Conservation (phyloP, 495 filamentous ascomycete genomes). For the Penicillium chermesinum region DNA sequence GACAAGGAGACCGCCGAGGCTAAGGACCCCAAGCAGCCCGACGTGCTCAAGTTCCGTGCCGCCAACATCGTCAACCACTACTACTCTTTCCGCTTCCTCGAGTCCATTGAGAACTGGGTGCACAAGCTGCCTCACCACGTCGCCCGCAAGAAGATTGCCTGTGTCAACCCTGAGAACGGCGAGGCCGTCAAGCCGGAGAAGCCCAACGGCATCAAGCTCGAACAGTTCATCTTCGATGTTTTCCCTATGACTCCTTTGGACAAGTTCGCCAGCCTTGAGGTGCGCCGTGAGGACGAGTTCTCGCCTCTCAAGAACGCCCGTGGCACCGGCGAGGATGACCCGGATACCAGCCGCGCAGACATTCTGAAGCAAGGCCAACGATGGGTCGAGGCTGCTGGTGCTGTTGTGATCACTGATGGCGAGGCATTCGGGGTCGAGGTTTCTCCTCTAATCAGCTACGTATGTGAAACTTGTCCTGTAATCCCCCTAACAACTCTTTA, state of each 20-base stretch:
- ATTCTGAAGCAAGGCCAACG: conserved; percentile 83
- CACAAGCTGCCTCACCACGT: conserved; percentile 91
- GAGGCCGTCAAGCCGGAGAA: conserved; percentile 81
- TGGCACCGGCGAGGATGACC: conserved; percentile 88
- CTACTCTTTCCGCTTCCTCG: conserved; percentile 91
- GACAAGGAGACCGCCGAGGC: conserved; percentile 81
- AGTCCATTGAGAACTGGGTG: conserved; percentile 80
- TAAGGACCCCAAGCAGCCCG: conserved; percentile 74
- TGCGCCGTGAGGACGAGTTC: conserved; percentile 96
- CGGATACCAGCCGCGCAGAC: conserved; percentile 82
- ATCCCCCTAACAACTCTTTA: conserved; percentile 18
- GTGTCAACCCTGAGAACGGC: conserved; percentile 68
- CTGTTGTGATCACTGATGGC: conserved; percentile 65
- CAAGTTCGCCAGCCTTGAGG: conserved; percentile 93
- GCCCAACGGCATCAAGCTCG: conserved; percentile 97
- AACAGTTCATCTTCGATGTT: conserved; percentile 98
- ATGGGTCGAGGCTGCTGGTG: conserved; percentile 78
- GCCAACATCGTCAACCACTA: conserved; percentile 99
- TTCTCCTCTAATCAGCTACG: conserved; percentile 91
- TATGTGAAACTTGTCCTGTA: conserved; percentile 49
- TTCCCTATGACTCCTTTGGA: conserved; percentile 84
- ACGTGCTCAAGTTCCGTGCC: conserved; percentile 88
- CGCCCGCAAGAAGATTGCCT: conserved; percentile 96
- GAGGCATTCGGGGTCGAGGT: conserved; percentile 74
- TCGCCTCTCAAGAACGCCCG: conserved; percentile 95